Conservation (phyloP, 164 flowering plant genomes). For the Magnolia kwangsiensis region DNA sequence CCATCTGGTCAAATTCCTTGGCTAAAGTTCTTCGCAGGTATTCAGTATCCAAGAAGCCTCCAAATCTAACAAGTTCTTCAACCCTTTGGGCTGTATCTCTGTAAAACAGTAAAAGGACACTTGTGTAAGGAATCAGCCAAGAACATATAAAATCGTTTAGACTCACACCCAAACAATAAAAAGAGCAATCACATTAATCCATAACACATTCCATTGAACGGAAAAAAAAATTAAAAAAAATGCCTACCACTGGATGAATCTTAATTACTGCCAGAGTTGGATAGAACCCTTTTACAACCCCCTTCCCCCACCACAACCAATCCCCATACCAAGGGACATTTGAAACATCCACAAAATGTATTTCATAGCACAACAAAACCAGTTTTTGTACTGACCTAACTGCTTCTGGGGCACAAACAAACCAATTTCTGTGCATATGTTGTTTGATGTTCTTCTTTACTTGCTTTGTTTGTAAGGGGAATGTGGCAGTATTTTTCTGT, state of each 20-base stretch:
- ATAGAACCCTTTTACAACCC: too few species aligned
- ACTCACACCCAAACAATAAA: not conserved
- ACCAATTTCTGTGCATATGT: too few species aligned
- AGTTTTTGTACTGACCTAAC: too few species aligned
- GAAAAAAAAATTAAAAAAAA: not conserved
- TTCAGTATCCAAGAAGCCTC: conserved; percentile 78
- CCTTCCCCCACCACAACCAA: too few species aligned
- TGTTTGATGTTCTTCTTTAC: too few species aligned
- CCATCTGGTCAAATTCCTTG: conserved; percentile 77
- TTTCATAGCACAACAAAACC: too few species aligned
- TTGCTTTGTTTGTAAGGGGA: too few species aligned
- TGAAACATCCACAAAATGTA: too few species aligned
- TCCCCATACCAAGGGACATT: too few species aligned
- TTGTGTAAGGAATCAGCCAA: not conserved
- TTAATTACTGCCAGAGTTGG: too few species aligned
- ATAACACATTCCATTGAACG: not conserved
- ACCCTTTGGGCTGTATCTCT: conserved; percentile 73
- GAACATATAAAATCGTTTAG: not conserved
- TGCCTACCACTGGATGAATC: not conserved
- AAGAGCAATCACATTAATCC: not conserved
- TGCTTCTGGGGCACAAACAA: too few species aligned
- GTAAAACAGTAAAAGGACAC: conserved; percentile 1
- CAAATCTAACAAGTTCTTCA: conserved; percentile 66
- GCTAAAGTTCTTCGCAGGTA: conserved; percentile 66
- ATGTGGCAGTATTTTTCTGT: too few species aligned